phyloP scores from a whole-genome alignment of 2,329 filamentous ascomycete genomes.

The Ceratocystis ficicola region DNA sequence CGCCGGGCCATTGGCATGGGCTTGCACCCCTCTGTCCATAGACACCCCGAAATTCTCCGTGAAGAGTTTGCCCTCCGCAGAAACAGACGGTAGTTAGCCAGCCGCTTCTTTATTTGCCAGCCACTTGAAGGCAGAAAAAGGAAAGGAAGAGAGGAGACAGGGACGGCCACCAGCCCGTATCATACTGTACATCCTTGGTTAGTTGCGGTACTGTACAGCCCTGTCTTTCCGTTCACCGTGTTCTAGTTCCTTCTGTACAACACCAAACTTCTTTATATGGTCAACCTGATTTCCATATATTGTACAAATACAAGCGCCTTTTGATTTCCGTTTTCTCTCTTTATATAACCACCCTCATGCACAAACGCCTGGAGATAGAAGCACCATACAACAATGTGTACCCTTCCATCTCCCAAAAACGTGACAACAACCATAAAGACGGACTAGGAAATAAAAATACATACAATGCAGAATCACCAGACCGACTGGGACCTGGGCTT shows the following conservation, averaged over 20 bases:
- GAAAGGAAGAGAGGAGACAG: not conserved
- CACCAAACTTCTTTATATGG: constrained; percentile 16
- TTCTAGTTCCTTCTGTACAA: not conserved
- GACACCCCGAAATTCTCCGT: constrained; percentile 69
- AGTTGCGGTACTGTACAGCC: not conserved
- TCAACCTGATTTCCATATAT: constrained; percentile 13
- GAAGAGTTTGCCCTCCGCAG: constrained; percentile 27
- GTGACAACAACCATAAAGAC: not conserved
- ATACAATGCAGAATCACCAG: constrained; percentile 8
- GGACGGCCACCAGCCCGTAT: not conserved
- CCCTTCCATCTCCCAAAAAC: not conserved
- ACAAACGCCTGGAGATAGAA: not conserved
- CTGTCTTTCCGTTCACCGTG: not conserved
- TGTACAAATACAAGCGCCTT: constrained; percentile 30
- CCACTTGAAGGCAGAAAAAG: not conserved
- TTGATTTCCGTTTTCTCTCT: constrained; percentile 11
- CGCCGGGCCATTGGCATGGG: constrained; percentile 79
- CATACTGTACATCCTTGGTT: not conserved
- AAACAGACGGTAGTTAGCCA: constrained; percentile 10
- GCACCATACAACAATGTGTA: not conserved
- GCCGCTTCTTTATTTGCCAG: not conserved
- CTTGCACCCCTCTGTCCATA: constrained; percentile 80
- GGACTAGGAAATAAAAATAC: constrained; percentile 13
- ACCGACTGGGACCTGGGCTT: constrained; percentile 7
- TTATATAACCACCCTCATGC: not conserved